These are phyloP conservation scores for Cladophialophora psammophila DNA, from an alignment of 2,329 filamentous ascomycete species.

Conservation along the genomic window DNA sequence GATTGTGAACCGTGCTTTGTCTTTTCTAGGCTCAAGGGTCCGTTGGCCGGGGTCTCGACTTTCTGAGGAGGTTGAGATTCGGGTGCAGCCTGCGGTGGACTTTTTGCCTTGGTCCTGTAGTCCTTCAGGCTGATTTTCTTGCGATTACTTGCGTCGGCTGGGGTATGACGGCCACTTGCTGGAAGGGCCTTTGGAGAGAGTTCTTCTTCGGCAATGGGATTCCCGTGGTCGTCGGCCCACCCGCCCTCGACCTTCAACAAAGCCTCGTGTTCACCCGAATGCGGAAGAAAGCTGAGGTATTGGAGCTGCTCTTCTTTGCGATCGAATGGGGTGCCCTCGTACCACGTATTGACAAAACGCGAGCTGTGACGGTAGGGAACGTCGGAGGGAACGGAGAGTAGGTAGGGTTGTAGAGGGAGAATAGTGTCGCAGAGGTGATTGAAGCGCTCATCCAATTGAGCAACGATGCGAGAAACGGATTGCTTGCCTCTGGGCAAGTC, in stretches of 20 bases:
- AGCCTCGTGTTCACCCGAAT: slow-evolving; percentile 62
- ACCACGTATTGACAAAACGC: slow-evolving; percentile 56
- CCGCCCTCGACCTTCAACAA: slow-evolving; percentile 60
- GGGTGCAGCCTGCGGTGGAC: slow-evolving; percentile 34
- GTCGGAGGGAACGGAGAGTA: slow-evolving; percentile 56
- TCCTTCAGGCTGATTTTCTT: slow-evolving; percentile 69
- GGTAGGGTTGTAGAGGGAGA: slow-evolving; percentile 54
- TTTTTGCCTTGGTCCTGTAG: slow-evolving; percentile 65
- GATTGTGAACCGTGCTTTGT: background rate
- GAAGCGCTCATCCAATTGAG: slow-evolving; percentile 44
- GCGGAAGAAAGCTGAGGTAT: slow-evolving; percentile 68
- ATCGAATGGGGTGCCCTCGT: slow-evolving; percentile 61
- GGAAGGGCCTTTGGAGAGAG: slow-evolving; percentile 47
- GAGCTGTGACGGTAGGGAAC: slow-evolving; percentile 53
- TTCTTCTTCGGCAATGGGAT: slow-evolving; percentile 52
- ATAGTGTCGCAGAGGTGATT: slow-evolving; percentile 51
- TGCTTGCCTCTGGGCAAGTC: slow-evolving; percentile 23
- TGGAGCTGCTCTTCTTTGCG: slow-evolving; percentile 65
- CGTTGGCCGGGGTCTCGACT: slow-evolving; percentile 5
- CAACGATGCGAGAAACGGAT: slow-evolving; percentile 8
- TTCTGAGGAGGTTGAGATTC: slow-evolving; percentile 10
- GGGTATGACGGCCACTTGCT: slow-evolving; percentile 50
- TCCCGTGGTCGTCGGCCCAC: slow-evolving; percentile 59
- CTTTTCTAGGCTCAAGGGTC: background rate
- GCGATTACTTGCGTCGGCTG: slow-evolving; percentile 53